Evolutionary conservation across 1,284 basidiomycete genomes (phyloP).

Genomic region (Austroboletus niveus): DNA sequence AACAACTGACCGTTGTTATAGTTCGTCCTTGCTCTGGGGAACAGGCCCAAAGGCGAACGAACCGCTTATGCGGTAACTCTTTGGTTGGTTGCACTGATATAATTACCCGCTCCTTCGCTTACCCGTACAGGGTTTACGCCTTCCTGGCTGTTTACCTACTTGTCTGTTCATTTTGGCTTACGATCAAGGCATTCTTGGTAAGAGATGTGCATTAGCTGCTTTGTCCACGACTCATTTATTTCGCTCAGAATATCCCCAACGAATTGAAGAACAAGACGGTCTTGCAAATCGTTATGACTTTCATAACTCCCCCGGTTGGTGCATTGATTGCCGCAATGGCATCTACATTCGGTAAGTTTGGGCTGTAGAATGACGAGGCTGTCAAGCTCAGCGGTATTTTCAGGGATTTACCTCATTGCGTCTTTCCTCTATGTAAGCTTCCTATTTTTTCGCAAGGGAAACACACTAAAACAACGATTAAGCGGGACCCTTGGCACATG

Average conservation of each 20-base stretch:
- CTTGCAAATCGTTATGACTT: slow-evolving; percentile 45
- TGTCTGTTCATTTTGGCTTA: slow-evolving; percentile 83
- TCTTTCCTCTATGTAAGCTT: slow-evolving; percentile 85
- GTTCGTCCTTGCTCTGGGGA: slow-evolving; percentile 94
- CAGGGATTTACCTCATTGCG: slow-evolving; percentile 77
- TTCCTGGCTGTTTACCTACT: slow-evolving; percentile 78
- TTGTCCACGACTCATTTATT: not conserved
- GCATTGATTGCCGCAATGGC: slow-evolving; percentile 85
- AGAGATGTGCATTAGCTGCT: slow-evolving; percentile 18
- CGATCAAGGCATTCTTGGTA: slow-evolving; percentile 74
- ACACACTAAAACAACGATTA: slow-evolving; percentile 1
- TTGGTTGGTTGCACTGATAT: slow-evolving; percentile 44
- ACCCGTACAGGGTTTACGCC: slow-evolving; percentile 66
- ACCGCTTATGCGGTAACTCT: slow-evolving; percentile 80
- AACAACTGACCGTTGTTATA: slow-evolving; percentile 33
- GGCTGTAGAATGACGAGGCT: not conserved
- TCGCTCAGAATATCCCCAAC: slow-evolving; percentile 53
- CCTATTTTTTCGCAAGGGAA: not conserved
- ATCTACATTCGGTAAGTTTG: slow-evolving; percentile 73
- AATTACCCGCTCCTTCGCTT: slow-evolving; percentile 7
- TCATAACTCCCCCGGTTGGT: slow-evolving; percentile 78
- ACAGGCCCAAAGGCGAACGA: slow-evolving; percentile 93
- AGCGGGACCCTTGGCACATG: slow-evolving; percentile 98
- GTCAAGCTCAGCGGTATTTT: not conserved
- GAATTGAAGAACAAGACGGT: slow-evolving; percentile 49